These are phyloP conservation scores for Fusarium palustre DNA, from an alignment of 2,329 filamentous ascomycete genomes.

Conservation along the genomic window DNA sequence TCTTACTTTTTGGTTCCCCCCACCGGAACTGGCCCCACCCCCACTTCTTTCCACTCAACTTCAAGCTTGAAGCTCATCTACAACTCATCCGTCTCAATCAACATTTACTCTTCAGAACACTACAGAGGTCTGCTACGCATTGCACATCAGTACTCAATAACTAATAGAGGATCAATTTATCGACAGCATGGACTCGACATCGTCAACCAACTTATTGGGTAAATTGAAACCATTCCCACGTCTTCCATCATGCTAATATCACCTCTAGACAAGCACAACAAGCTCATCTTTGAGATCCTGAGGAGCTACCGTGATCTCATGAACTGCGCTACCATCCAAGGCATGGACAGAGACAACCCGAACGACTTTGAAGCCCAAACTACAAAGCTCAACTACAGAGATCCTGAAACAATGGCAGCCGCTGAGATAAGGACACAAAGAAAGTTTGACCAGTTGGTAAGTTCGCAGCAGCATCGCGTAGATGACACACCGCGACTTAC, in stretches of 20 bases:
- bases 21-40: constrained; percentile 40
- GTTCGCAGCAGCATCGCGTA: neutral
- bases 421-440: constrained; percentile 59
- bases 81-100: constrained; percentile 13
- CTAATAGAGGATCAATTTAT: neutral
- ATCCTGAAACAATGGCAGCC: constrained; percentile 57
- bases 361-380: constrained; percentile 54
- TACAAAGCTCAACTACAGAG: constrained; percentile 54
- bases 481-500: neutral
- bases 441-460: constrained; percentile 59
- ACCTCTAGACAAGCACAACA: constrained; percentile 57
- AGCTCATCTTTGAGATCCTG: constrained; percentile 59
- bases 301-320: constrained; percentile 59
- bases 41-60: constrained; percentile 30
- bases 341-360: constrained; percentile 54
- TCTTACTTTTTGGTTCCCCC: constrained; percentile 18
- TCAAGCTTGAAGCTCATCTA: constrained; percentile 28
- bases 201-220: constrained; percentile 55
- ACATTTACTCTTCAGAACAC: neutral
- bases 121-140: neutral
- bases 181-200: constrained; percentile 50
- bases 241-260: neutral
- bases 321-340: constrained; percentile 57
- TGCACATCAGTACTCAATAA: neutral
- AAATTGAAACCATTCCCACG: constrained; percentile 4